Conservation (phyloP, 2,329 filamentous ascomycete genomes). For the Shiraia bambusicola region DNA sequence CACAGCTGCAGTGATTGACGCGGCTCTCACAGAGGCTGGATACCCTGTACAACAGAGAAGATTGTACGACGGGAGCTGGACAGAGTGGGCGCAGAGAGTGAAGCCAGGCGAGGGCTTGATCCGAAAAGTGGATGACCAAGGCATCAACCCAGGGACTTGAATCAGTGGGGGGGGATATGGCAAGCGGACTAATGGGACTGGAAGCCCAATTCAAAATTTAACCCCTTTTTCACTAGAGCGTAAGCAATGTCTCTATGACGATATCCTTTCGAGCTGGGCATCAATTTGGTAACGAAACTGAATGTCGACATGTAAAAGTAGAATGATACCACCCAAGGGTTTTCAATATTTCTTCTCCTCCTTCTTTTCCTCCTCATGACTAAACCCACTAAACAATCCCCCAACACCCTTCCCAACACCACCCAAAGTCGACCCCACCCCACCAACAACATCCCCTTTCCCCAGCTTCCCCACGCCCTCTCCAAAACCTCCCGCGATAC, state of each 20-base stretch:
- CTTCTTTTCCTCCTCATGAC: slow-evolving; percentile 20
- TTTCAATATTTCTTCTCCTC: too few species aligned
- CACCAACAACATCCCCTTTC: slow-evolving; percentile 49
- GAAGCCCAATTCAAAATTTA: slow-evolving; percentile 5
- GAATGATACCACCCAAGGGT: too few species aligned
- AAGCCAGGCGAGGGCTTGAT: slow-evolving; percentile 64
- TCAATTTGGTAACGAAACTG: too few species aligned
- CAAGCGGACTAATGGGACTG: too few species aligned
- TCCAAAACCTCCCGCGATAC: slow-evolving; percentile 47
- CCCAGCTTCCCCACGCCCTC: slow-evolving; percentile 50
- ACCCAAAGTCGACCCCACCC: slow-evolving; percentile 45
- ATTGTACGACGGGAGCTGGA: slow-evolving; percentile 97
- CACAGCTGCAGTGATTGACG: slow-evolving; percentile 87
- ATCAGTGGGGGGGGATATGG: neutral
- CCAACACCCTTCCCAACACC: slow-evolving; percentile 44
- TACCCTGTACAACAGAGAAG: slow-evolving; percentile 69
- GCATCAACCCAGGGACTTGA: slow-evolving; percentile 1
- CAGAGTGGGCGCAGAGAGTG: slow-evolving; percentile 74
- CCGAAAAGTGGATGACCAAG: slow-evolving; percentile 47
- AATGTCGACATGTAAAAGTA: too few species aligned
- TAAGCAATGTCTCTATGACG: too few species aligned
- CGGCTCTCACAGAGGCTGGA: slow-evolving; percentile 76
- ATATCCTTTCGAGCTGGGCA: too few species aligned
- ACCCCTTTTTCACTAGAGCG: slow-evolving; percentile 4
- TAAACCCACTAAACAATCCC: slow-evolving; percentile 35